phyloP scores from a whole-genome alignment of 1,284 basidiomycete species.

The Filobasidium uniguttulatum region DNA sequence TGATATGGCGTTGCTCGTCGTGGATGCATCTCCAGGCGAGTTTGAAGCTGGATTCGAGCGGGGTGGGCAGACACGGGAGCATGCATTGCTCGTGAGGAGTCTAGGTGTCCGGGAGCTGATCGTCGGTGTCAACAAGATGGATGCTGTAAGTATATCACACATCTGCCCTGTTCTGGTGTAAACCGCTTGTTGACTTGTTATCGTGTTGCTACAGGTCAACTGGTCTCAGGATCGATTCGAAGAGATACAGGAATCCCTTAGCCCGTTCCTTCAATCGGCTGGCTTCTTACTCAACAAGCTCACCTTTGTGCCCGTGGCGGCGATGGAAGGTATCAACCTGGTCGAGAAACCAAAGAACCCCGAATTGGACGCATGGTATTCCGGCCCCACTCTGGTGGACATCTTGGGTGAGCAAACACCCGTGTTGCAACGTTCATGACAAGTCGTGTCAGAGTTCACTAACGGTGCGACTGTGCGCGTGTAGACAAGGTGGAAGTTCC shows the following conservation, averaged over 20 bases:
- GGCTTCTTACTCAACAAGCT: slow-evolving; percentile 72
- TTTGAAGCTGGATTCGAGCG: slow-evolving; percentile 92
- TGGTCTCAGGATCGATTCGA: slow-evolving; percentile 75
- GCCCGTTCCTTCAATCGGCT: slow-evolving; percentile 69
- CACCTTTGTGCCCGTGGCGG: slow-evolving; percentile 76
- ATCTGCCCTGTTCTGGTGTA: no score
- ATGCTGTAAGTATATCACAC: slow-evolving; percentile 48
- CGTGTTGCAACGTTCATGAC: neutral
- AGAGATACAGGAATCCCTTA: slow-evolving; percentile 61
- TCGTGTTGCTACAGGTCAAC: slow-evolving; percentile 47
- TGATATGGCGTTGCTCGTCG: slow-evolving; percentile 87
- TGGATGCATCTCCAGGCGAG: slow-evolving; percentile 78
- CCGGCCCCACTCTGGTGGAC: slow-evolving; percentile 70
- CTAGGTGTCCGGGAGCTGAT: slow-evolving; percentile 88
- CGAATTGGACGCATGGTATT: slow-evolving; percentile 55
- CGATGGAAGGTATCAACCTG: slow-evolving; percentile 82
- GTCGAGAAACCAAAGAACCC: slow-evolving; percentile 44
- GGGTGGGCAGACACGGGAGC: slow-evolving; percentile 93
- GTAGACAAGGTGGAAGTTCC: slow-evolving; percentile 72
- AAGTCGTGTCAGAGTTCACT: no score
- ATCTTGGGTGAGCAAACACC: slow-evolving; percentile 48
- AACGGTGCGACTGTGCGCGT: no score
- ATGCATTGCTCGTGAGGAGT: slow-evolving; percentile 80
- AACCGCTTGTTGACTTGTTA: no score
- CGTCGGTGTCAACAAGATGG: slow-evolving; percentile 89